A percentile compares a stretch with the other conserved stretches of the same genome.
Conservation (phyloP, 768 basidiomycete genomes). For the Amanita jacksonii region DNA sequence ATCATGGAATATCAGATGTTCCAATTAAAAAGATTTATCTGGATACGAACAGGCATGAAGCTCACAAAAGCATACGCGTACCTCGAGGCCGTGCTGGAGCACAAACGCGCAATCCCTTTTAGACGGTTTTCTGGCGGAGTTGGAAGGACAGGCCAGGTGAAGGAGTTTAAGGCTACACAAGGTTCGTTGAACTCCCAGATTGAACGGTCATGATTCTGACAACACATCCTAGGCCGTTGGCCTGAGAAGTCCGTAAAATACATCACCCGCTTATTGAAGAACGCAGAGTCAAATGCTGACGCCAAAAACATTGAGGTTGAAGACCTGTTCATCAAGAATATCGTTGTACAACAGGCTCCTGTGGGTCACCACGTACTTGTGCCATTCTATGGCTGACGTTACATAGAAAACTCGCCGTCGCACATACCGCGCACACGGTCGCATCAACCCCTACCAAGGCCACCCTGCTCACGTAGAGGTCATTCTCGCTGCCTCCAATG, state of each 20-base stretch:
- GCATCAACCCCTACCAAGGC: conserved; percentile 98
- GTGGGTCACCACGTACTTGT: too few species aligned
- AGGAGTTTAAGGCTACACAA: conserved; percentile 94
- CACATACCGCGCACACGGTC: conserved; percentile 97
- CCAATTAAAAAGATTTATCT: not conserved
- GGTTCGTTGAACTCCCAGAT: conserved; percentile 41
- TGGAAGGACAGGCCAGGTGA: conserved; percentile 89
- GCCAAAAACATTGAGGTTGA: conserved; percentile 93
- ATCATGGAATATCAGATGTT: conserved; percentile 3
- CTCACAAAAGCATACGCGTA: conserved; percentile 93
- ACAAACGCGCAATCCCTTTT: conserved; percentile 97
- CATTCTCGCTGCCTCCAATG: conserved; percentile 72
- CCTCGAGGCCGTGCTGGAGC: conserved; percentile 88
- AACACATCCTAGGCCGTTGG: conserved; percentile 79
- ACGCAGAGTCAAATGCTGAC: conserved; percentile 98
- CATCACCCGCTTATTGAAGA: conserved; percentile 91
- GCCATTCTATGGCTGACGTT: too few species aligned
- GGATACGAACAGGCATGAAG: conserved; percentile 57
- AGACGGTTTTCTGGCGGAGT: conserved; percentile 92
- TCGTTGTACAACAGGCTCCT: conserved; percentile 97
- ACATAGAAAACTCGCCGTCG: conserved; percentile 99
- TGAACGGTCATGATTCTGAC: conserved; percentile 1
- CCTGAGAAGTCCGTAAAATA: conserved; percentile 98
- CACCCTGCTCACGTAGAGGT: conserved; percentile 96
- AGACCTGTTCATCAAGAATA: conserved; percentile 91